Base-by-base conservation (phyloP, 2,329 filamentous ascomycete genomes). In the Sarocladiaceae sp. region DNA sequence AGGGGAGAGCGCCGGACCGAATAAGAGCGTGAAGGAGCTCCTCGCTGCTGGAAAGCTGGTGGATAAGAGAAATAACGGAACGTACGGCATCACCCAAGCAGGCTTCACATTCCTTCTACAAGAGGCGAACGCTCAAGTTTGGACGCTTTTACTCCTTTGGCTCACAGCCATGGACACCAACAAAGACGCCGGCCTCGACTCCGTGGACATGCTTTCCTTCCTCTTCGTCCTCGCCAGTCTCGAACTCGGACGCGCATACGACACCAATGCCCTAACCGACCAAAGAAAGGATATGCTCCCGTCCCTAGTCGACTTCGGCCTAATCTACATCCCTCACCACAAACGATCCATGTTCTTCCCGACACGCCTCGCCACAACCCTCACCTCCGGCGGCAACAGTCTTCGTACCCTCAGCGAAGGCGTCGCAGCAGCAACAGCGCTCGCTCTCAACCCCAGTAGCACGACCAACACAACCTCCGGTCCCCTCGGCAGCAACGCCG, bases 41-140 rank as follows among this genome's bases (percentile, higher is more conserved):
- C 78, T 99, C 46, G 78, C 91, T 59, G 81, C 84, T 1, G 94
- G 94, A 3, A 81, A 87, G 50, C 82, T 97, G 8, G 91, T 99
- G 18, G 85, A 90, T 64, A 70, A 74, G 35, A 70, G 74, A 2
- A 72, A 75, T 12, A 80, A 86, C 7, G 82, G 82, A 39, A 95
- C 71, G 52, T 78, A 90, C 10, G 83, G 82, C 51, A 99, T 99
- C 61, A 99, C 94, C 0, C 86, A 96, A 64, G 84, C 89, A 2
- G 94, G 94, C 7, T 99, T 99, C 66, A 92, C 90, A 0, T 99
- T 99, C 63, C 76, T 99, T 53, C 77, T 99, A 8, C 93, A 97
- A 63, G 93, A 97, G 64, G 87, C 93, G 54, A 97, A 97, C 66
- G 91, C 93, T 0, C 94, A 99, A 68, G 91, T 99, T 31, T 99